phyloP scores from a whole-genome alignment of 1,284 basidiomycete genomes.

The Malassezia globosa region DNA sequence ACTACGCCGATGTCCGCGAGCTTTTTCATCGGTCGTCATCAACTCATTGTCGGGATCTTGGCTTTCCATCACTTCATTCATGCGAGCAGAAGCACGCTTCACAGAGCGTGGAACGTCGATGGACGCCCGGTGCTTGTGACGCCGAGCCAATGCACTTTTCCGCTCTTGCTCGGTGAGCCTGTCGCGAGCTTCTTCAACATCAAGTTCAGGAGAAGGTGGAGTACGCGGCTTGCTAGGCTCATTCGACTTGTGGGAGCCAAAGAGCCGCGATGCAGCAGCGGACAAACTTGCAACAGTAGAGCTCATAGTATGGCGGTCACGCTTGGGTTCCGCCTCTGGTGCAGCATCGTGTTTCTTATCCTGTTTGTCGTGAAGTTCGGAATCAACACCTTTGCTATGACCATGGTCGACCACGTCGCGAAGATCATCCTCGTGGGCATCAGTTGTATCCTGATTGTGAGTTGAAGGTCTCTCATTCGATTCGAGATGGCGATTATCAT shows the following conservation, averaged over 20 bases:
- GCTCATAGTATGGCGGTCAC: slow-evolving; percentile 2
- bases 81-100: slow-evolving; percentile 14
- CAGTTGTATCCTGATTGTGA: no score
- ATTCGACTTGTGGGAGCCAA: slow-evolving; percentile 1
- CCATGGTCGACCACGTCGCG: no score
- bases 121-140: slow-evolving; percentile 15
- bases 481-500: no score
- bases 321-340: no score
- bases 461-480: no score
- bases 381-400: no score
- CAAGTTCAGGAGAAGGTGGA: slow-evolving; percentile 2
- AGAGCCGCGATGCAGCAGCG: slow-evolving; percentile 15
- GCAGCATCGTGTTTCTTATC: no score
- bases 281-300: slow-evolving; percentile 10
- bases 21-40: background rate
- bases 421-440: no score
- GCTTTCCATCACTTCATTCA: background rate
- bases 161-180: slow-evolving; percentile 10
- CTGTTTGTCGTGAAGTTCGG: no score
- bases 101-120: slow-evolving; percentile 16
- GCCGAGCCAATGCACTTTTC: slow-evolving; percentile 2
- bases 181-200: slow-evolving; percentile 14
- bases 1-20: slow-evolving; percentile 1
- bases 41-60: background rate
- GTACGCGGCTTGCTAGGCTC: slow-evolving; percentile 10